Base-by-base conservation (phyloP, 1,284 basidiomycete genomes). In the Ceratobasidium sp. region DNA sequence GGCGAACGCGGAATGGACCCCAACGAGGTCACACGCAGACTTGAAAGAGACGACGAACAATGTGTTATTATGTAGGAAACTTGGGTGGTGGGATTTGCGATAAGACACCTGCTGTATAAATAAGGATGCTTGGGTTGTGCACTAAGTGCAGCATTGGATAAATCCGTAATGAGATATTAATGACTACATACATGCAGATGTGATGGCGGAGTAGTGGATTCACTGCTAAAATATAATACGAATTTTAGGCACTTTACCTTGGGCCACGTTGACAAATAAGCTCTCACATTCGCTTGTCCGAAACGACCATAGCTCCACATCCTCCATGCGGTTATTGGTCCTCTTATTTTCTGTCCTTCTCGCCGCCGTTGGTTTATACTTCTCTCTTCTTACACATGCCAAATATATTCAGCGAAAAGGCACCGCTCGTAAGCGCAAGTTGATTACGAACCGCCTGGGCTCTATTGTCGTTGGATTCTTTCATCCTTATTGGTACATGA, bases 401-500 rank as follows among this genome's bases (percentile, higher is more conserved):
- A 65, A 27, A 27, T 5, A 27, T n/a, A 38, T 65, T 1, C 34
- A 65, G 15, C 13, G 32, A 25, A 25, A n/a, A 15, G 49, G 60
- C 15, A 42, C 35, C 12, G 60, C 25, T 5, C 34, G 20, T 8
- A 65, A 53, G 38, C 47, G 60, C 29, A 42, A 31, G 27, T 38
- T 67, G 25, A 38, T 54, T 45, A 40, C 52, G 6, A 50, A 67
- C 25, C 35, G 62, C n/a, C 49, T 40, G 35, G 62, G 62, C 20
- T 67, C 62, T 15, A 10, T 67, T 17, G 62, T 93, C 5, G 82
- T 95, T 12, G 96, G 93, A 0, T 93, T 98, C 80, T 96, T 97
- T 78, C 96, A 98, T 79, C 96, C 96, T 0, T 98, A 95, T 79
- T 97, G 94, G 94, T 95, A 75, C 80, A 87, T 77, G 25, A 2